Conservation (phyloP, 2,329 filamentous ascomycete species). For the Colletotrichum destructivum region DNA sequence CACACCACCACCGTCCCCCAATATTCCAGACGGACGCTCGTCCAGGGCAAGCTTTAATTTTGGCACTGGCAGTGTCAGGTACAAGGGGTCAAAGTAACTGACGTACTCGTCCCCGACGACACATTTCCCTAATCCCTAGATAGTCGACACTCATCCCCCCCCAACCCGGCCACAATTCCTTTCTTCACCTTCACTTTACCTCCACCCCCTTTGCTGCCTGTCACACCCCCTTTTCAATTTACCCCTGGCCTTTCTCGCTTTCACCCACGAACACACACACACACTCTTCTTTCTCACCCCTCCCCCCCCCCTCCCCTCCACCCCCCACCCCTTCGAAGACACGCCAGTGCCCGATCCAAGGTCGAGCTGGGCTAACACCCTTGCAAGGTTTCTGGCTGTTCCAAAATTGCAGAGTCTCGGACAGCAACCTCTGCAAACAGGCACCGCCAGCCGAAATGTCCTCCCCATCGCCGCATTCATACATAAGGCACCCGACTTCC, state of each 20-base stretch:
- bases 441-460: conserved; percentile 39
- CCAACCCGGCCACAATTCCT: conserved; percentile 27
- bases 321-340: conserved; percentile 9
- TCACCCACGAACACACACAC: conserved; percentile 7
- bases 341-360: conserved; percentile 42
- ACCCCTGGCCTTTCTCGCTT: conserved; percentile 20
- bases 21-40: conserved; percentile 30
- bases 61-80: conserved; percentile 32
- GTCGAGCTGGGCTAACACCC: conserved; percentile 41
- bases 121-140: background rate
- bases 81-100: conserved; percentile 38
- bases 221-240: background rate
- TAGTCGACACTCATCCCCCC: background rate
- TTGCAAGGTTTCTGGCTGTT: conserved; percentile 42
- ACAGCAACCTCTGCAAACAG: conserved; percentile 40
- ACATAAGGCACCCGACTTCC: conserved; percentile 43
- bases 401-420: conserved; percentile 42
- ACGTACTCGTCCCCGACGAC: conserved; percentile 16
- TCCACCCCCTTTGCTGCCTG: conserved; percentile 5
- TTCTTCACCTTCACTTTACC: conserved; percentile 40
- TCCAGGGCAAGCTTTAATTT: conserved; percentile 35
- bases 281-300: background rate
- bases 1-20: conserved; percentile 1
- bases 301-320: conserved; percentile 1
- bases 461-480: conserved; percentile 38